These are phyloP conservation scores for Termitomyces sp. DNA, from an alignment of 768 basidiomycete genomes.

Conservation along the genomic window DNA sequence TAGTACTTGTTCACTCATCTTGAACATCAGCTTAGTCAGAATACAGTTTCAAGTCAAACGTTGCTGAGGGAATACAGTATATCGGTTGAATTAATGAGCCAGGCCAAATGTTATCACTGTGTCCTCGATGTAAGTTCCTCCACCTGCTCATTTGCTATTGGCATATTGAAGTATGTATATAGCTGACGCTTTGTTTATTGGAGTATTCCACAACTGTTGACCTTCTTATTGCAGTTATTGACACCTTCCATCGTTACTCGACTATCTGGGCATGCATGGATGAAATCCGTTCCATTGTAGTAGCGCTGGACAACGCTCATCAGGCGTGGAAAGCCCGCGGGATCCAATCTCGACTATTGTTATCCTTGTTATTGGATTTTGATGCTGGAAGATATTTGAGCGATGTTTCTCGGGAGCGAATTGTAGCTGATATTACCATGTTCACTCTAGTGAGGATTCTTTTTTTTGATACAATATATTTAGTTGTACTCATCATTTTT, in stretches of 20 bases:
- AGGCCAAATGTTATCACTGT: constrained; percentile 58
- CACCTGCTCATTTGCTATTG: not conserved
- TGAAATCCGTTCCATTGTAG: constrained; percentile 43
- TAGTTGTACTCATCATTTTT: not conserved
- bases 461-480: constrained; percentile 10
- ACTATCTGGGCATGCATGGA: constrained; percentile 80
- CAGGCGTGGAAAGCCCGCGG: constrained; percentile 60
- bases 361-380: constrained; percentile 60
- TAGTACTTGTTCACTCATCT: not conserved
- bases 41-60: constrained; percentile 20
- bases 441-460: constrained; percentile 47
- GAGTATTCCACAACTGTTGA: constrained; percentile 46
- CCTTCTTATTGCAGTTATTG: constrained; percentile 56
- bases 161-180: constrained; percentile 2
- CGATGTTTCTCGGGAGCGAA: constrained; percentile 47
- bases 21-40: constrained; percentile 9
- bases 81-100: constrained; percentile 53
- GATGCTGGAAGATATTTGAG: constrained; percentile 57
- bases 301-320: constrained; percentile 57
- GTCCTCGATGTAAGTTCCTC: constrained; percentile 57
- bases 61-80: constrained; percentile 54
- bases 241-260: constrained; percentile 64
- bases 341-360: constrained; percentile 55
- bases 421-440: constrained; percentile 51
- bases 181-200: constrained; percentile 53